Base-by-base conservation (phyloP, 2,329 filamentous ascomycete genomes). In the Curvularia spicifera region DNA sequence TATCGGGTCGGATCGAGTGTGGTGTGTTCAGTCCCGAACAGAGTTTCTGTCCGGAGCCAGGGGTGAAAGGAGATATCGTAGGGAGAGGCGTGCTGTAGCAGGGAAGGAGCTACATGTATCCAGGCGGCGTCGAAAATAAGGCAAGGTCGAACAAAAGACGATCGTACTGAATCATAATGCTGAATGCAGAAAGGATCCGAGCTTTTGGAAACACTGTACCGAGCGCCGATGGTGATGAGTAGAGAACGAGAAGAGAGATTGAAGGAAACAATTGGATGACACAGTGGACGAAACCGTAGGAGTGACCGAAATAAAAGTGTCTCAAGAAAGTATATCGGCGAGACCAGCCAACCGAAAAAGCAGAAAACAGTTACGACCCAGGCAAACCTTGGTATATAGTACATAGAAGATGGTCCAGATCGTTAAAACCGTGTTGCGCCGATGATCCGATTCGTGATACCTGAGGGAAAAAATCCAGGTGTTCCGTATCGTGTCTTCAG, bases 301-400 rank as follows among this genome's bases (percentile, higher is more conserved):
- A 51, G 48, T 59, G 57, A 40, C 53, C 31, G 45, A 56, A 54
- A 59, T 55, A 57, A 57, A 49, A 57, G 29, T 50, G 51, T 59
- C 50, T 51, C 59, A 52, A 59, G 51, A 63, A 65, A 29, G 45
- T 57, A 61, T 66, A 56, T 62, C 66, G 64, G 68, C 64, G 57
- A 67, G 61, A 62, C 67, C 66, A 65, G 65, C 70, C 66, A 48
- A 67, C 64, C 69, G 67, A 68, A 63, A 57, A 63, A 64, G 59
- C 55, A 57, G 58, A 63, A 63, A 63, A 56, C 63, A 70, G 65
- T 70, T 66, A 61, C 60, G 66, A 56, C 44, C 60, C 57, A 57
- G 54, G 60, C 54, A 69, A 67, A 69, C 72, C 71, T 70, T 70
- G 71, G 59, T 66, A 75, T 75, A 74, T 74, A 76, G 66, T 76